A percentile compares a stretch with the other conserved stretches of the same genome.
Evolutionary conservation across 2,329 filamentous ascomycete species (phyloP).

Genomic region (Clonostachys byssicola): DNA sequence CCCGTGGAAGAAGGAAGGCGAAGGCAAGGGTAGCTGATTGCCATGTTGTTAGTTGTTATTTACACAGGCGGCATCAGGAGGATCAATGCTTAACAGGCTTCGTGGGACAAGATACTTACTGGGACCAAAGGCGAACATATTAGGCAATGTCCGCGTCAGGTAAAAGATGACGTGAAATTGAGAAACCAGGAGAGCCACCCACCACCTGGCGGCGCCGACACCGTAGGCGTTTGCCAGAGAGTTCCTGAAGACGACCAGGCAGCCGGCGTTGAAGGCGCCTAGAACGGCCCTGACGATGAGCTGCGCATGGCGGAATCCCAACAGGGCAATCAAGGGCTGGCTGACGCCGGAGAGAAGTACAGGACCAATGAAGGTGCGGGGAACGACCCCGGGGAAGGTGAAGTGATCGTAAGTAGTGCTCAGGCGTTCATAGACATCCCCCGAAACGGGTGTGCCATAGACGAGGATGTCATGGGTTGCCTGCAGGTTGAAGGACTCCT

Average conservation of each 20-base stretch:
- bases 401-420: slow-evolving; percentile 79
- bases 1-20: slow-evolving; percentile 35
- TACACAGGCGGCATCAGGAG: background rate
- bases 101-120: slow-evolving; percentile 47
- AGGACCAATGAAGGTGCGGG: slow-evolving; percentile 83
- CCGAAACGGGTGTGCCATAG: slow-evolving; percentile 62
- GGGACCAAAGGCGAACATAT: slow-evolving; percentile 91
- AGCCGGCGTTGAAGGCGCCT: slow-evolving; percentile 69
- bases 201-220: slow-evolving; percentile 69
- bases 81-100: background rate
- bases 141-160: slow-evolving; percentile 84
- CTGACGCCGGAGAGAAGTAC: slow-evolving; percentile 70
- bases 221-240: slow-evolving; percentile 68
- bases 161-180: slow-evolving; percentile 96
- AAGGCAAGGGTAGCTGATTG: slow-evolving; percentile 61
- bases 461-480: slow-evolving; percentile 84
- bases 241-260: slow-evolving; percentile 62
- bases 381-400: slow-evolving; percentile 84
- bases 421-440: slow-evolving; percentile 47
- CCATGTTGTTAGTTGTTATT: background rate
- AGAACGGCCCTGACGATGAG: slow-evolving; percentile 70
- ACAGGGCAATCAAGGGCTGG: slow-evolving; percentile 57
- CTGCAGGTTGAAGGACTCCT: slow-evolving; percentile 97
- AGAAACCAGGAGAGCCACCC: slow-evolving; percentile 67
- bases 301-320: slow-evolving; percentile 52